These are phyloP conservation scores for Penicillium sp. DNA, from an alignment of 2,329 filamentous ascomycete genomes.

Conservation along the genomic window DNA sequence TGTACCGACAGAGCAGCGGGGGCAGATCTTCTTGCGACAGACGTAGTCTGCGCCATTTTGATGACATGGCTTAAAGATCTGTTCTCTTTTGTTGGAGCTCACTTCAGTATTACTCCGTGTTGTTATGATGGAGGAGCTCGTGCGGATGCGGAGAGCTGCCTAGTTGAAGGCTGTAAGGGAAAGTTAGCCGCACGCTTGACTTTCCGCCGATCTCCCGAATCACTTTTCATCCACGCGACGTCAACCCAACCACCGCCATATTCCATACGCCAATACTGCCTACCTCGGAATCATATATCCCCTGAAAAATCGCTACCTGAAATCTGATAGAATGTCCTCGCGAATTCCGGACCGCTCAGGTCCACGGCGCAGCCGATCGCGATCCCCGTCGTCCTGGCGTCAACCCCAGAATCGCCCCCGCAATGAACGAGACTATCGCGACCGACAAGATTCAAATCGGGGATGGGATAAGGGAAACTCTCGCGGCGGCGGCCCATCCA, in stretches of 20 bases:
- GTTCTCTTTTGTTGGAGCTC: slow-evolving; percentile 4
- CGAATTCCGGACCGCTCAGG: slow-evolving; percentile 42
- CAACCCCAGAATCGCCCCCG: slow-evolving; percentile 47
- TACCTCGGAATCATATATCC: not conserved
- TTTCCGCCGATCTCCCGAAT: slow-evolving; percentile 32
- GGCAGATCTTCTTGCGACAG: slow-evolving; percentile 37
- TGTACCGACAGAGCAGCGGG: slow-evolving; percentile 49
- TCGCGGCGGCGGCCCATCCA: slow-evolving; percentile 30
- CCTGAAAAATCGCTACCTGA: not conserved
- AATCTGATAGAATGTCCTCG: slow-evolving; percentile 38
- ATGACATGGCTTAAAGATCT: slow-evolving; percentile 35
- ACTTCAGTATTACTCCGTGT: not conserved
- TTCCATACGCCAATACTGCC: not conserved
- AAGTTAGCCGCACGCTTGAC: slow-evolving; percentile 33
- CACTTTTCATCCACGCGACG: slow-evolving; percentile 25
- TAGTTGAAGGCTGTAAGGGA: slow-evolving; percentile 14
- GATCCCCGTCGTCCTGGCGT: slow-evolving; percentile 49
- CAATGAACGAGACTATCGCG: slow-evolving; percentile 37
- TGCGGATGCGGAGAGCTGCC: slow-evolving; percentile 20
- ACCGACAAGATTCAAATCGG: slow-evolving; percentile 32
- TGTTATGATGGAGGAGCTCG: slow-evolving; percentile 2
- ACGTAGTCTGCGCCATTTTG: slow-evolving; percentile 46
- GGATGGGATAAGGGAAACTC: slow-evolving; percentile 33
- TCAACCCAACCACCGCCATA: slow-evolving; percentile 3
- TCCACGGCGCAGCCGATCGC: slow-evolving; percentile 50